Conservation (phyloP, 768 basidiomycete species). For the Pleurotus salmoneostramineus region DNA sequence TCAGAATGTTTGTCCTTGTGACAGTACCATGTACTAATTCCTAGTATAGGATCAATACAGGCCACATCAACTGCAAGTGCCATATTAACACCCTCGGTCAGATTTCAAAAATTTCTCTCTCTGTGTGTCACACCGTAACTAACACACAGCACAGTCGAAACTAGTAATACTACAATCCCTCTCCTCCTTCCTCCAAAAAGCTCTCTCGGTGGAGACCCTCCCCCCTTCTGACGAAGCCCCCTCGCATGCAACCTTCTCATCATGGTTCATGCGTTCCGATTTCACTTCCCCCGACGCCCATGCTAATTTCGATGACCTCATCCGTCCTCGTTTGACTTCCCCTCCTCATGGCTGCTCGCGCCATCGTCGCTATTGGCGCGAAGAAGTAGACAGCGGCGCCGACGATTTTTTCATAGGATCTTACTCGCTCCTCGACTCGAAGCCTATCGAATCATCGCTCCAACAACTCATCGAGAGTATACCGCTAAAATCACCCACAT, state of each 20-base stretch:
- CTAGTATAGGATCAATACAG: constrained; percentile 28
- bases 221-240: constrained; percentile 11
- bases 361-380: neutral
- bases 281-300: constrained; percentile 54
- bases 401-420: neutral
- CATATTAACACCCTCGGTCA: constrained; percentile 59
- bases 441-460: neutral
- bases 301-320: constrained; percentile 44
- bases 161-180: constrained; percentile 73
- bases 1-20: constrained; percentile 16
- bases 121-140: neutral
- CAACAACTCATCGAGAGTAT: neutral
- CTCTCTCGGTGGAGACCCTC: constrained; percentile 24
- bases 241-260: constrained; percentile 27
- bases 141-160: constrained; percentile 53
- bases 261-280: constrained; percentile 64
- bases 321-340: constrained; percentile 24
- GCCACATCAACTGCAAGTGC: constrained; percentile 65
- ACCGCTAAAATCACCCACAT: neutral
- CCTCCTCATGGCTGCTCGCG: neutral
- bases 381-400: neutral
- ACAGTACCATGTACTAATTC: neutral
- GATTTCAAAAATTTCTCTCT: constrained; percentile 16
- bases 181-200: constrained; percentile 57
- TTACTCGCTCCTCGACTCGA: neutral